Conservation (phyloP, 2,329 filamentous ascomycete genomes). For the Pseudogymnoascus sp. region DNA sequence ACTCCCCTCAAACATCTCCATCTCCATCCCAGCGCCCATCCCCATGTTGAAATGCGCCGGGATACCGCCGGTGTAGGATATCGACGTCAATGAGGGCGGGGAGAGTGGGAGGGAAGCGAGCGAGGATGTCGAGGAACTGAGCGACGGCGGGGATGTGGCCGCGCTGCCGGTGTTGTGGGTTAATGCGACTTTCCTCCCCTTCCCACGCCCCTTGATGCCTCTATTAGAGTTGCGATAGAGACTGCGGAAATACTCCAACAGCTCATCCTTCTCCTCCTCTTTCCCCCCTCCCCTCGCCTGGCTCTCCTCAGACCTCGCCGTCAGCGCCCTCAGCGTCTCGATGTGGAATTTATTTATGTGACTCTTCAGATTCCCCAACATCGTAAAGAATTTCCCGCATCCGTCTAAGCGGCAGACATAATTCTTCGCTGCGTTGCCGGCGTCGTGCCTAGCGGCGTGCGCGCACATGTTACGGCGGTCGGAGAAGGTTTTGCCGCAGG, state of each 20-base stretch:
- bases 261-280: constrained; percentile 53
- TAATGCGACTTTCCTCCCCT: constrained; percentile 63
- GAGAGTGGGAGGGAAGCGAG: background rate
- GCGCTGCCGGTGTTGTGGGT: too few relatives aligned
- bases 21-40: too few relatives aligned
- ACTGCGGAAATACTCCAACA: constrained; percentile 76
- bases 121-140: background rate
- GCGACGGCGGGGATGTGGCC: background rate
- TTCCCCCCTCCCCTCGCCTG: background rate
- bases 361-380: constrained; percentile 86
- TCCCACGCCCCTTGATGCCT: constrained; percentile 92
- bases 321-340: constrained; percentile 62
- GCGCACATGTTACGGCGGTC: constrained; percentile 79
- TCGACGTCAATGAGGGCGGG: background rate
- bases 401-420: constrained; percentile 75
- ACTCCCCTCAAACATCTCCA: too few relatives aligned
- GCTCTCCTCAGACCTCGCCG: constrained; percentile 51
- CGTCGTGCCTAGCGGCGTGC: constrained; percentile 71
- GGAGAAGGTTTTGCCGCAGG: constrained; percentile 75
- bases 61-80: too few relatives aligned
- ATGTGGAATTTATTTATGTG: constrained; percentile 94
- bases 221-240: constrained; percentile 99
- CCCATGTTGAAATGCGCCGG: too few relatives aligned
- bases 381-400: constrained; percentile 83
- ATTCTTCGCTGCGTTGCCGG: constrained; percentile 53